Base-by-base conservation (phyloP, 1,284 basidiomycete genomes). In the Boletellus deceptivus region DNA sequence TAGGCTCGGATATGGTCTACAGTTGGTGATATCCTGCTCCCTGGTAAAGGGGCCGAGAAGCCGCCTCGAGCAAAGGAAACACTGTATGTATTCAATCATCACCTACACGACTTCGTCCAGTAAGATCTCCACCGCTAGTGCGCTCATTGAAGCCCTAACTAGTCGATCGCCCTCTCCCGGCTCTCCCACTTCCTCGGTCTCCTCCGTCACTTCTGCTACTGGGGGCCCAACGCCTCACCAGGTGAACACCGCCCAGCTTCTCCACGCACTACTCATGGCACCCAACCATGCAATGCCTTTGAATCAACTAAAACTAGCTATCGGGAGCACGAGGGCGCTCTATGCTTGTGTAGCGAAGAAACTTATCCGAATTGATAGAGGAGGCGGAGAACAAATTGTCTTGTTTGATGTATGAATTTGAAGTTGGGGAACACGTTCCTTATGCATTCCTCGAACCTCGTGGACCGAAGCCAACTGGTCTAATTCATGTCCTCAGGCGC, bases 281-380 rank as follows among this genome's bases (percentile, higher is more conserved):
- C 79, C 83, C 0, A 68, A 73, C 34, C 76, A 80, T 52, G 70
- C 82, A 14, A 72, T 88, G 65, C 71, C 84, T 5, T 65, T 90
- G n/a, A 80, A 76, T 53, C 75, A 75, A 55, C 71, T 84, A 14
- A 89, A 88, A 65, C 78, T 78, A 43, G 63, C 73, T n/a, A 68
- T 89, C n/a, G 71, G 75, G 52, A 64, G 71, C 17, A 82, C 79
- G 16, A 73, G 80, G 46, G 77, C 82, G 10, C 62, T 86, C 7
- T 87, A 84, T 60, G 77, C 72, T 2, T 86, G 86, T 59, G 84
- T 89, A 11, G 84, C 84, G 20, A 90, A 89, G 69, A 75, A 85
- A 50, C 68, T 90, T 45, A 64, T 90, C 53, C 86, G 81, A 67
- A 88, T 90, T 55, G 86, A 90, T 46, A 73, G 88, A 43, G 79